Evolutionary conservation across 1,284 basidiomycete species (phyloP).

Genomic region (Veloboletus limbatus): DNA sequence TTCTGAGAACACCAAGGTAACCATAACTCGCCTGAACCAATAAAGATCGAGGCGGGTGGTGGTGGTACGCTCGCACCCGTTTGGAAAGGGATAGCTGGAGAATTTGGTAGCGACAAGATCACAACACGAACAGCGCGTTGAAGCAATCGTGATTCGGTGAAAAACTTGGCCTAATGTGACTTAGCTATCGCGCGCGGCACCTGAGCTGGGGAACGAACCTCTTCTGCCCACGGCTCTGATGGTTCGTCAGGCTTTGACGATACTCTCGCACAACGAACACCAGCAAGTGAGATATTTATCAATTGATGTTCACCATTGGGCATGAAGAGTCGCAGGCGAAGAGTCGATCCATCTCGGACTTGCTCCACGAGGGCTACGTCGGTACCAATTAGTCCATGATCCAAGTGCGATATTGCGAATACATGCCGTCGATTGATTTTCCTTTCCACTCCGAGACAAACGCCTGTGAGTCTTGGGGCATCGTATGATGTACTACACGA

Average conservation of each 20-base stretch:
- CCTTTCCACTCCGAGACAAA: conserved; percentile 93
- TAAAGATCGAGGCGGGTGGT: conserved; percentile 78
- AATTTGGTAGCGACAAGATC: conserved; percentile 83
- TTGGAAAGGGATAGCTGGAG: conserved; percentile 81
- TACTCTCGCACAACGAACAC: conserved; percentile 77
- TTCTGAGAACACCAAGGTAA: neutral
- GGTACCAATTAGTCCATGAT: conserved; percentile 4
- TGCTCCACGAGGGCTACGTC: conserved; percentile 84
- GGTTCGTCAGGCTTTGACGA: conserved; percentile 72
- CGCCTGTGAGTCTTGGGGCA: conserved; percentile 86
- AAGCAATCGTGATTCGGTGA: conserved; percentile 89
- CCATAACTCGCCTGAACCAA: conserved; percentile 69
- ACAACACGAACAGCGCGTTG: conserved; percentile 87
- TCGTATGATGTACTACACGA: conserved; percentile 75
- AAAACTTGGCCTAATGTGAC: conserved; percentile 79
- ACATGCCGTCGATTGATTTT: conserved; percentile 78
- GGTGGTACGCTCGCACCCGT: conserved; percentile 61
- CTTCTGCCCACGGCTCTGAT: conserved; percentile 82
- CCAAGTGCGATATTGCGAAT: neutral
- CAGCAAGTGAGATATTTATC: conserved; percentile 81
- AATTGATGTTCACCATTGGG: conserved; percentile 88
- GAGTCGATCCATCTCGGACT: conserved; percentile 89
- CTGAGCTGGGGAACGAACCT: conserved; percentile 46
- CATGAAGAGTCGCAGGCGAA: conserved; percentile 86
- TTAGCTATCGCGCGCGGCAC: conserved; percentile 4